Base-by-base conservation (phyloP, 2,329 filamentous ascomycete genomes). In the Didymella segeticola region DNA sequence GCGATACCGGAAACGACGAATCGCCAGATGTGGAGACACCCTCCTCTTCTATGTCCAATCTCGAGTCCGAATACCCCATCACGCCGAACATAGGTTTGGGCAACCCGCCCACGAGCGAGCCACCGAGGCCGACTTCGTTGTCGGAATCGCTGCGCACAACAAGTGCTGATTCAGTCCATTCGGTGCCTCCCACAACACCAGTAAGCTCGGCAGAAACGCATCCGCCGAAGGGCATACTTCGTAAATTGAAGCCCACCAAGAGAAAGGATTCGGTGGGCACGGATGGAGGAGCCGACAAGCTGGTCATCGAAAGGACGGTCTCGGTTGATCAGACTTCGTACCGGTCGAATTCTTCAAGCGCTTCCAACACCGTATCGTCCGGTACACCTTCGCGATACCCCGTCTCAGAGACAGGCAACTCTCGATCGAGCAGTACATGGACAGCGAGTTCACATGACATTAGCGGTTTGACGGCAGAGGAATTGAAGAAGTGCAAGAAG, bases 401-500 rank as follows among this genome's bases (percentile, higher is more conserved):
- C 2, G 10, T 45, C 12, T 58, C 61, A 10, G 53, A 57, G 8
- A 14, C 43, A 15, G 55, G 50, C 19, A 54, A 59, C 14, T 68
- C 66, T 12, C 51, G 54, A 10, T 63, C 64, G 10, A 70, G 62
- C 36, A 68, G 65, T 33, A 68, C 71, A n/a, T 79, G 75, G 75
- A 72, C 65, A 30, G 67, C 74, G 26, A 77, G 74, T 42, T 68
- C 70, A n/a, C 74, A 68, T 37, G 75, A 78, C 47, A 75, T 63
- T 12, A 75, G 70, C 49, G 56, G 58, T 6, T 50, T 79, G 52
- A 75, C 69, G 22, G 69, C 75, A 10, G 71, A 76, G 46, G 74
- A 80, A 38, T 64, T 79, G 36, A 73, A 74, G 52, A 79, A 78
- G 57, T 70, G 78, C 62, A 67, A 70, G 60, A 77, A 78, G 62